Conservation (phyloP, 2,329 filamentous ascomycete genomes). For the Trichoderma asperellum region DNA sequence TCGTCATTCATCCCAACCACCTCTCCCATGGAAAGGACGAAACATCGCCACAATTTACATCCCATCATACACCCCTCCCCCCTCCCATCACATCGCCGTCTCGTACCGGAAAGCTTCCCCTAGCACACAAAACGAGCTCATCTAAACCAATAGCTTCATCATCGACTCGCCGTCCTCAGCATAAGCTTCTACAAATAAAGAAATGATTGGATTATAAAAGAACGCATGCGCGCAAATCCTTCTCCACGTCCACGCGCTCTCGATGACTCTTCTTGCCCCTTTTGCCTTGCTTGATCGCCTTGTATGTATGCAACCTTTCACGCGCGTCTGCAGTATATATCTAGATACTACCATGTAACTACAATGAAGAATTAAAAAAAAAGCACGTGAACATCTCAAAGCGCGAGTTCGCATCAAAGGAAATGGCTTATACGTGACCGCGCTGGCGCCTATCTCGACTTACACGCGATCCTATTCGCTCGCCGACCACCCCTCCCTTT, state of each 20-base stretch:
- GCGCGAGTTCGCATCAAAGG: conserved; percentile 13
- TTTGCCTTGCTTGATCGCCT: not conserved
- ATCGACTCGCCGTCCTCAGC: not conserved
- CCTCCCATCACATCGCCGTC: not conserved
- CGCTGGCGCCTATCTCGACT: not conserved
- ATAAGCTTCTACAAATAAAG: not conserved
- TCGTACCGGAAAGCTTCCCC: not conserved
- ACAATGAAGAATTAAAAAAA: not conserved
- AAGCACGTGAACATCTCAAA: conserved; percentile 15
- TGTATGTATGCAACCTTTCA: not conserved
- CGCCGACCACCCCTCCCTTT: not conserved
- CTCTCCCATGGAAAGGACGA: not conserved
- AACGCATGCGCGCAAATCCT: not conserved
- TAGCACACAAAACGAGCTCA: not conserved
- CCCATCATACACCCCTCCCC: not conserved
- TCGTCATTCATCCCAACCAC: not conserved
- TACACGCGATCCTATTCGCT: conserved; percentile 13
- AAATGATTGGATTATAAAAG: not conserved
- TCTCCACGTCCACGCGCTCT: conserved; percentile 6
- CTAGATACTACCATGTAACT: no score
- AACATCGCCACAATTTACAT: conserved; percentile 18
- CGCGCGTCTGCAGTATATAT: not conserved
- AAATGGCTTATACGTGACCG: not conserved
- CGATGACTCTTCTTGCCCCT: conserved; percentile 2
- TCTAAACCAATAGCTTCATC: conserved; percentile 1